Evolutionary conservation across 202 grass and related monocot species (phyloP), one percentile per base, ranked within the genome.

Genomic region (Setaria viridis): DNA sequence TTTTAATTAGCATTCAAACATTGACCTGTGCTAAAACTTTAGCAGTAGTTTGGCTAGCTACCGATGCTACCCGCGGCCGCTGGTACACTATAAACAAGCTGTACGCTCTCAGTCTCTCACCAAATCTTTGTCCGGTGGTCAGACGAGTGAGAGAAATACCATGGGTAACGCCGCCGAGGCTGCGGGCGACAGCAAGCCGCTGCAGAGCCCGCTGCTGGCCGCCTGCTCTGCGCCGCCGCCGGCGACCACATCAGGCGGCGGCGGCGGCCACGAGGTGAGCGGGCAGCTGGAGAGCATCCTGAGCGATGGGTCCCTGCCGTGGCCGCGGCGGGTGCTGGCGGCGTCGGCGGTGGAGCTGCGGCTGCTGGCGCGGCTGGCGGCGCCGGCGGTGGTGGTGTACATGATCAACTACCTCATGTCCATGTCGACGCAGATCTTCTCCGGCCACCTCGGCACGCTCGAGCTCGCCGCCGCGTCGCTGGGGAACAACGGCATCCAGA

Each of bases 371-470:
- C 73, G 62, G 3, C 85, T 95, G 8, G 93, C 91, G 1, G 90
- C 84, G 3, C 93, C 91, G 34, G 88, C 88, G 1, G 93, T 93
- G 48, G 35, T 89, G 42, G 35, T 91, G 12, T 87, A 89, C 87
- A 89, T 82, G 88, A 80, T 91, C 76, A 94, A 94, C 83, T 94
- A 89, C 73, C 42, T 89, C 47, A 90, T 95, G 85, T 95, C 90
- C 41, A 95, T 95, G 86, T 93, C 91, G 2, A 95, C 93, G 35
- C 91, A 91, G 93, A 93, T 95, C 78, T 84, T 95, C 48, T 89
- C 74, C 5, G 93, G 93, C 3, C 93, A 95, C 59, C 91, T 95
- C 34, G 93, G 91, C 15, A 95, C 80, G 50, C 86, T 95, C 45
- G 82, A 95, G 80, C 86, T 89, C 17, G 90, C 90, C 67, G 91